Base-by-base conservation (phyloP, 2,329 filamentous ascomycete species). In the Fusarium sp. region DNA sequence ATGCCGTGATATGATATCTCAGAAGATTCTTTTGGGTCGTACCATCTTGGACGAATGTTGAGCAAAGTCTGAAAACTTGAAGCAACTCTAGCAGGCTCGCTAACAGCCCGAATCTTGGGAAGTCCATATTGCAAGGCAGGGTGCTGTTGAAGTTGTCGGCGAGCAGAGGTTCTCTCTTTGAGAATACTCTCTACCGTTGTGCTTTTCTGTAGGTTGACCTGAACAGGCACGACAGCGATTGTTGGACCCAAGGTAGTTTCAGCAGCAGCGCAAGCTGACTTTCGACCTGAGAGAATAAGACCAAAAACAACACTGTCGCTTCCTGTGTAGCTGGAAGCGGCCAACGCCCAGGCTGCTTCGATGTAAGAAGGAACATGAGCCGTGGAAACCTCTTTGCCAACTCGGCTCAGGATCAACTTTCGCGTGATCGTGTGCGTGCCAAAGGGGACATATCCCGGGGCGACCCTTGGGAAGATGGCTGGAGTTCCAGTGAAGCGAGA, bases 241-340 rank as follows among this genome's bases (percentile, higher is more conserved):
- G 52, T 55, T n/a, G 52, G 52, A 17, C 52, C 52, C 42, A 55
- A 29, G 11, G 52, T 55, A 25, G 52, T 55, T 15, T 43, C 36
- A 48, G 45, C 45, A 6, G 43, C 40, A n/a, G 42, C 33, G 18
- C 43, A 55, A 17, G 52, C 25, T 15, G 52, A 45, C 29, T 23
- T 55, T 29, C 52, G 52, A 17, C 52, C 52, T 17, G 52, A 55
- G 20, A 55, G 21, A 18, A 55, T 45, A 40, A 55, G 42, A 14
- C 52, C 52, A 10, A 55, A 29, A 15, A 35, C 35, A 21, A 47
- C 46, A 21, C 45, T 55, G 35, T 39, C 45, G 29, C 35, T 55
- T 20, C 45, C 31, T 36, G 52, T 48, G 52, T 55, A 55, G 23
- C 18, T 27, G 9, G 43, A 45, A 15, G 39, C 52, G 20, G 52